Evolutionary conservation across 2,329 filamentous ascomycete species (phyloP).

Genomic region (Arthrobotrys megalospora): DNA sequence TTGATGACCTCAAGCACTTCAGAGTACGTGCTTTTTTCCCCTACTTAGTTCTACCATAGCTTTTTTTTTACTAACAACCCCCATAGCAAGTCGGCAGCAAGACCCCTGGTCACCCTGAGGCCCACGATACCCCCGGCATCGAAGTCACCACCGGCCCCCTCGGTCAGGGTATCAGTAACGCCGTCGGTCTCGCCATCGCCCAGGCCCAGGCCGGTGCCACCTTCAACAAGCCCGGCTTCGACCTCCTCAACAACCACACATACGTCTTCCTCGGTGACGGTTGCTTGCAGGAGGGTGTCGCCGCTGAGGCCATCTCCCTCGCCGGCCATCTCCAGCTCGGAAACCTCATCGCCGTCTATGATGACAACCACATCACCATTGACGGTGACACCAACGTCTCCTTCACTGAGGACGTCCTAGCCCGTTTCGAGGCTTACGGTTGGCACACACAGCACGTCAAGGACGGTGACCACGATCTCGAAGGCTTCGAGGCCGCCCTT

Average conservation of each 20-base stretch:
- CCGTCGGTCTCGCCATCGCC: slow-evolving; percentile 96
- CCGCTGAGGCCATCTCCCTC: slow-evolving; percentile 89
- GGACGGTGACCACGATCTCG: slow-evolving; percentile 90
- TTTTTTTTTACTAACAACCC: slow-evolving; percentile 42
- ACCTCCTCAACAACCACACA: slow-evolving; percentile 95
- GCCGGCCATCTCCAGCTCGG: slow-evolving; percentile 97
- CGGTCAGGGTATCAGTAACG: slow-evolving; percentile 93
- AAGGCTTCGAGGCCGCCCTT: slow-evolving; percentile 89
- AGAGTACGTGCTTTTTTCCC: slow-evolving; percentile 76
- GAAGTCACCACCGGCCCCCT: slow-evolving; percentile 99
- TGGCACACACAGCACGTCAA: slow-evolving; percentile 91
- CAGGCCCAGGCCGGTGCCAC: slow-evolving; percentile 89
- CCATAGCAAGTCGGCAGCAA: slow-evolving; percentile 79
- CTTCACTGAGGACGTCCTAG: slow-evolving; percentile 96
- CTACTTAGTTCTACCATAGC: neutral
- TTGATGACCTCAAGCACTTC: slow-evolving; percentile 97
- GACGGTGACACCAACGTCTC: slow-evolving; percentile 96
- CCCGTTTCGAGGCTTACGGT: slow-evolving; percentile 96
- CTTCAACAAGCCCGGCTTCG: slow-evolving; percentile 97
- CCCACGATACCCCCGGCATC: slow-evolving; percentile 94
- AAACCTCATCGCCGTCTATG: slow-evolving; percentile 96
- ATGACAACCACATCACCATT: slow-evolving; percentile 97
- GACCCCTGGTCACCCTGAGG: slow-evolving; percentile 95
- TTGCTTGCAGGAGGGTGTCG: slow-evolving; percentile 98
- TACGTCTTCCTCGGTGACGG: slow-evolving; percentile 98